Conservation (phyloP, 2,329 filamentous ascomycete species). For the Colletotrichum simmondsii region DNA sequence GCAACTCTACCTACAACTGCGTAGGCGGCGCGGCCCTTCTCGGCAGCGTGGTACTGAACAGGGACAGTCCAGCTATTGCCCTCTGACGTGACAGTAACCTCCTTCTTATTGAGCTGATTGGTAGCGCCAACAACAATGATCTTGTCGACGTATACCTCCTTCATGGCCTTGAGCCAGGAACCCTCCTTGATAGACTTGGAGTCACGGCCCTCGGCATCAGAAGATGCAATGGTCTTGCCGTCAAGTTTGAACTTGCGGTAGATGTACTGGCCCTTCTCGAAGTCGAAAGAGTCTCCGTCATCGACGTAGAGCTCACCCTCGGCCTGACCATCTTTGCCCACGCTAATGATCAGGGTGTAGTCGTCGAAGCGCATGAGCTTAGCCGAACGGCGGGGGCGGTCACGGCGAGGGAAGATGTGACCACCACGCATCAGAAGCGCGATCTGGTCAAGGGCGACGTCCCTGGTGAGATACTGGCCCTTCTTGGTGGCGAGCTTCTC, state of each 20-base stretch:
- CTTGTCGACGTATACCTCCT: slow-evolving; percentile 82
- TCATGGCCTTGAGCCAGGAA: slow-evolving; percentile 83
- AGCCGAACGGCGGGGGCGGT: slow-evolving; percentile 85
- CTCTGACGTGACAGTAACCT: slow-evolving; percentile 64
- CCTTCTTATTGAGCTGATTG: slow-evolving; percentile 73
- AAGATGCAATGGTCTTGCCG: slow-evolving; percentile 71
- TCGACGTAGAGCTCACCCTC: slow-evolving; percentile 89
- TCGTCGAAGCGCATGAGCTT: slow-evolving; percentile 94
- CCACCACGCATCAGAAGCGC: slow-evolving; percentile 93
- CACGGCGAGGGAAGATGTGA: slow-evolving; percentile 90
- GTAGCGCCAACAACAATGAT: slow-evolving; percentile 86
- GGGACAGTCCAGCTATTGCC: slow-evolving; percentile 66
- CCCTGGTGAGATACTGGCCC: slow-evolving; percentile 75
- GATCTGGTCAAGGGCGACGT: slow-evolving; percentile 85
- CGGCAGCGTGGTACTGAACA: slow-evolving; percentile 67
- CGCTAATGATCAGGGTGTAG: slow-evolving; percentile 86
- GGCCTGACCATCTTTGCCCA: slow-evolving; percentile 71
- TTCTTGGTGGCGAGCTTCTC: slow-evolving; percentile 75
- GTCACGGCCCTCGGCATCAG: slow-evolving; percentile 70
- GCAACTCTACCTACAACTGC: slow-evolving; percentile 64
- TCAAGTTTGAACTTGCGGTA: slow-evolving; percentile 82
- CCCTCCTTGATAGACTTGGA: slow-evolving; percentile 68
- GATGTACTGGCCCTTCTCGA: slow-evolving; percentile 86
- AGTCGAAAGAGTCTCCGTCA: slow-evolving; percentile 93
- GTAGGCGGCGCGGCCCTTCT: slow-evolving; percentile 60